These are phyloP conservation scores for Cystofilobasidium bisporidii DNA, from an alignment of 768 basidiomycete species.

Conservation along the genomic window DNA sequence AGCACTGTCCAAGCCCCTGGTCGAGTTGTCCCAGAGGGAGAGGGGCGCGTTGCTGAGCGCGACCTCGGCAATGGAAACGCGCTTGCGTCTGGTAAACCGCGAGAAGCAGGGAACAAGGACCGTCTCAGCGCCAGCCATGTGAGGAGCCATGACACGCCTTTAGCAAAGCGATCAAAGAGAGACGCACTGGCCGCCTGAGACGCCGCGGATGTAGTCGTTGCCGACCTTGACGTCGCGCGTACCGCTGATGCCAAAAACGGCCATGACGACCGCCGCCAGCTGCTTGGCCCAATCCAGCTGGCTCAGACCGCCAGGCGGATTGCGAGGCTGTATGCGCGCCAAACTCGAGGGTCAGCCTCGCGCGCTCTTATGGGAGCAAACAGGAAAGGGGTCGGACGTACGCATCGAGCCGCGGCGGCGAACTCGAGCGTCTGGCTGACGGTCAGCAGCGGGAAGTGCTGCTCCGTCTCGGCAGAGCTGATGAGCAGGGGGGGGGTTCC, in stretches of 20 bases:
- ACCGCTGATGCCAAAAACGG: constrained; percentile 20
- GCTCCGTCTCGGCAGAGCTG: constrained; percentile 32
- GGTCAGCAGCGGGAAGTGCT: constrained; percentile 23
- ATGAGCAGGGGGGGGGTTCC: neutral
- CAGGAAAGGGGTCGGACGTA: too few species aligned
- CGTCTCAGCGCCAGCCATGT: neutral
- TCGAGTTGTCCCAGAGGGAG: constrained; percentile 36
- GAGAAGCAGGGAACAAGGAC: too few species aligned
- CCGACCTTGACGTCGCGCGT: constrained; percentile 46
- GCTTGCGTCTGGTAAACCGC: constrained; percentile 29
- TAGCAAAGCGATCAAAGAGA: neutral
- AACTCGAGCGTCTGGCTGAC: constrained; percentile 28
- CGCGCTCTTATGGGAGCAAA: too few species aligned
- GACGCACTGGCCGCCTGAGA: constrained; percentile 43
- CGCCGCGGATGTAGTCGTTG: constrained; percentile 56
- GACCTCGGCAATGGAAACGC: constrained; percentile 28
- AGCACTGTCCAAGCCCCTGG: constrained; percentile 40
- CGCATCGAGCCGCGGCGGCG: constrained; percentile 22
- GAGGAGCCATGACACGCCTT: neutral
- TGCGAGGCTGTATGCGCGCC: neutral
- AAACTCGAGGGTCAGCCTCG: neutral
- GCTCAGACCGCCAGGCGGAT: constrained; percentile 7
- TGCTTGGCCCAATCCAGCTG: neutral
- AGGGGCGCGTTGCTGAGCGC: constrained; percentile 29
- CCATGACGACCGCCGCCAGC: neutral